A percentile compares a stretch with the other conserved stretches of the same genome.
These are phyloP conservation scores for Euryodendron excelsum DNA, from an alignment of 148 eudicot species.

Conservation along the genomic window DNA sequence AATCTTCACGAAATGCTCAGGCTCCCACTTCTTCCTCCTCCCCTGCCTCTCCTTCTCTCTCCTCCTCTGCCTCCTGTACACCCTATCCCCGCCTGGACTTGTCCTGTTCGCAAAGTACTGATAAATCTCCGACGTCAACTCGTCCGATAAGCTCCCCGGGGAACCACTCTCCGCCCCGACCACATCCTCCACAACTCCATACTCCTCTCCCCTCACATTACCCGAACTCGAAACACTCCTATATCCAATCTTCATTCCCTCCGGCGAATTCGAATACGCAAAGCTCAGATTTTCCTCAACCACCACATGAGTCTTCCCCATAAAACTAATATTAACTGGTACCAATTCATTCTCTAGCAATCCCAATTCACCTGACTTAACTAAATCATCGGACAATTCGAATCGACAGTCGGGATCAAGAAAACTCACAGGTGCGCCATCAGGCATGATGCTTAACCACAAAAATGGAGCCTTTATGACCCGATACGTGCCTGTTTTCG, in stretches of 20 bases:
- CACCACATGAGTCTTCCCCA: slow-evolving; percentile 64
- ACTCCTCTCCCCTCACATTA: slow-evolving; percentile 41
- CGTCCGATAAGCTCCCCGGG: slow-evolving; percentile 46
- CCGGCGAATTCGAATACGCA: slow-evolving; percentile 15
- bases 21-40: slow-evolving; percentile 74
- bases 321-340: slow-evolving; percentile 59
- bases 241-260: slow-evolving; percentile 9
- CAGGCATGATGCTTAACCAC: slow-evolving; percentile 51
- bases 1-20: slow-evolving; percentile 86
- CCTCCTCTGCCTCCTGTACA: slow-evolving; percentile 78
- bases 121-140: slow-evolving; percentile 70
- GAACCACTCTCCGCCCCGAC: slow-evolving; percentile 43
- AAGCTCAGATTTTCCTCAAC: slow-evolving; percentile 52
- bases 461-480: slow-evolving; percentile 63
- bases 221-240: slow-evolving; percentile 32
- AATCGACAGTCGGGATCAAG: slow-evolving; percentile 38
- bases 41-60: slow-evolving; percentile 72
- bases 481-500: slow-evolving; percentile 31
- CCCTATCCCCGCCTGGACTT: slow-evolving; percentile 72
- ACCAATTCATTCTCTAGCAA: slow-evolving; percentile 46
- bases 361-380: slow-evolving; percentile 14
- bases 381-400: slow-evolving; percentile 15
- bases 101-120: slow-evolving; percentile 80
- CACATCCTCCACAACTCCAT: slow-evolving; percentile 34
- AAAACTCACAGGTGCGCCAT: slow-evolving; percentile 49